phyloP scores from a whole-genome alignment of 306 rosid genomes.

The Pachyrhizus erosus region DNA sequence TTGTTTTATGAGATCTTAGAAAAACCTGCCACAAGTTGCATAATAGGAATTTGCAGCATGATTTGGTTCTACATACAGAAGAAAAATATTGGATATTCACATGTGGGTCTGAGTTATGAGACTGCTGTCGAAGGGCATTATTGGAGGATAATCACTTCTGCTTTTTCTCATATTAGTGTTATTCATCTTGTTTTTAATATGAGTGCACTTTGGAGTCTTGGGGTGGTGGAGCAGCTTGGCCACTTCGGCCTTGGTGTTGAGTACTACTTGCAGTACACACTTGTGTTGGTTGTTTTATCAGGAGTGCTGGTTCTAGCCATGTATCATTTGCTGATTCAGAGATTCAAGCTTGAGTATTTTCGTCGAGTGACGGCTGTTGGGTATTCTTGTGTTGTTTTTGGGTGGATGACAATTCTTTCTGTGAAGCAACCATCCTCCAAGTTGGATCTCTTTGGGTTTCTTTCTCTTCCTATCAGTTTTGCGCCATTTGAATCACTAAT shows the following conservation, averaged over 20 bases:
- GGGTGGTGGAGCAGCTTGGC: constrained; percentile 77
- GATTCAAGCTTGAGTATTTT: constrained; percentile 85
- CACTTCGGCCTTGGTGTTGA: constrained; percentile 79
- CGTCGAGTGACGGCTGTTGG: constrained; percentile 94
- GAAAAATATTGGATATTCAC: constrained; percentile 91
- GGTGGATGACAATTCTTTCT: constrained; percentile 98
- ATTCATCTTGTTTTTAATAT: constrained; percentile 94
- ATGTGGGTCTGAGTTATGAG: constrained; percentile 94
- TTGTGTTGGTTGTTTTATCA: constrained; percentile 79
- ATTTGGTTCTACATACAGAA: constrained; percentile 95
- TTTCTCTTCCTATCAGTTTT: constrained; percentile 95
- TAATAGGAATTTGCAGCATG: constrained; percentile 84
- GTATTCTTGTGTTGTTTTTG: constrained; percentile 98
- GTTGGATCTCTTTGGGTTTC: constrained; percentile 90
- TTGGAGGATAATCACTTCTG: constrained; percentile 95
- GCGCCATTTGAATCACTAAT: constrained; percentile 96
- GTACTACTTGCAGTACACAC: constrained; percentile 93
- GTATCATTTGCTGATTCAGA: constrained; percentile 84
- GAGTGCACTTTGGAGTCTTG: constrained; percentile 99
- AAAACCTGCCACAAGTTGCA: constrained; percentile 85
- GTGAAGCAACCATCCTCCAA: constrained; percentile 93
- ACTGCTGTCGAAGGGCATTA: constrained; percentile 87
- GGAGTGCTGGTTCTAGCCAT: constrained; percentile 79
- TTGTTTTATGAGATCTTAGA: constrained; percentile 89
- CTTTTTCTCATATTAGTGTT: constrained; percentile 89